Evolutionary conservation across 768 basidiomycete genomes (phyloP), one percentile per base, ranked within the genome.

Genomic region (Podaxis carcinomalis): DNA sequence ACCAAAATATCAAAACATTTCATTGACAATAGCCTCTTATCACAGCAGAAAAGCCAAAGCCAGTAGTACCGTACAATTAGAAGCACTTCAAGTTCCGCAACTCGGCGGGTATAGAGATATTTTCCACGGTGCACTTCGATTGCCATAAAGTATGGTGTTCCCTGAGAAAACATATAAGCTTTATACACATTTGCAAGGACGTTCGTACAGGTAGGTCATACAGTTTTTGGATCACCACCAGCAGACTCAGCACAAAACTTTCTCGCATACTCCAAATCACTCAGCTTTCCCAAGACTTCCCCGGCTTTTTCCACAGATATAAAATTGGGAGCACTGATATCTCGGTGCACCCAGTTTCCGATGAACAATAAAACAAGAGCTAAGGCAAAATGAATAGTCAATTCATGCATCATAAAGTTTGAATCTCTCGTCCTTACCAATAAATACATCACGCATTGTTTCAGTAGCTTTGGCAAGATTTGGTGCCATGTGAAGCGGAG

Each of bases 251-350:
- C 47, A 10, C 21, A n/a, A 7, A 49, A 49, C 47, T 25, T 25
- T 19, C 21, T 49, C 21, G 19, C 47, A 49, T 61, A 64, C 40
- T 64, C 63, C 2, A 64, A 36, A 19, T 64, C 63, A 32, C 59
- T 28, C 16, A 61, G 25, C 28, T 57, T 59, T 2, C 37, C 63
- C 5, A 16, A 16, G 40, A 36, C 44, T 14, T 4, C 1, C 11
- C 19, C 21, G 0, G 1, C 3, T 6, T 49, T 19, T 10, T 59
- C 21, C 13, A 46, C 19, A 25, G 57, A 23, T 7, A 64, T 61
- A 19, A 64, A 51, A 21, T 62, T 64, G 2, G 51, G 50, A 4
- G 36, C 5, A 19, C 63, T 64, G 2, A 64, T 44, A 37, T 64
- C 63, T 7, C 63, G 10, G 13, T 64, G 60, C 5, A 59, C 52